Conservation (phyloP, 2,329 filamentous ascomycete genomes). For the Hypoxylon sp. region DNA sequence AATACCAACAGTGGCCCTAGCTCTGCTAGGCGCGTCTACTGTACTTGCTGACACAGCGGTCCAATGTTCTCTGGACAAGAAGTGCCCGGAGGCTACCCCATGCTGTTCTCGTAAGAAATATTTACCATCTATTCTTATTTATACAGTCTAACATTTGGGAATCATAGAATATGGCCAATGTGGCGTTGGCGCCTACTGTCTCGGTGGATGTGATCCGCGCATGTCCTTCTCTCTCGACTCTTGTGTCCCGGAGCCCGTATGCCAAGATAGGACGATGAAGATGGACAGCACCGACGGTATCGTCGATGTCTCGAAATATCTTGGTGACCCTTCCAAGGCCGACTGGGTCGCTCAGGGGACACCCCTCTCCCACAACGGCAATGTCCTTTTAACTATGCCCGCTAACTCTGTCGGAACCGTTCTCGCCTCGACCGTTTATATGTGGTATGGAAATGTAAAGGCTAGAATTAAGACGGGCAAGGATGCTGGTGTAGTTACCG, state of each 20-base stretch:
- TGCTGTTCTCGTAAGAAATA: conserved; percentile 82
- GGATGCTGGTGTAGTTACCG: conserved; percentile 92
- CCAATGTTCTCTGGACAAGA: conserved; percentile 64
- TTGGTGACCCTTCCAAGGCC: conserved; percentile 82
- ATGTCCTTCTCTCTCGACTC: conserved; percentile 87
- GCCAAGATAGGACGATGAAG: conserved; percentile 79
- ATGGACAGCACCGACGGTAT: conserved; percentile 81
- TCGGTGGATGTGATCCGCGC: conserved; percentile 93
- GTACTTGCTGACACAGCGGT: conserved; percentile 56
- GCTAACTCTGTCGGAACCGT: conserved; percentile 88
- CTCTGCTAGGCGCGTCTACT: conserved; percentile 58
- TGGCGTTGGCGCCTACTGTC: conserved; percentile 93
- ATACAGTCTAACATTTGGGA: conserved; percentile 24
- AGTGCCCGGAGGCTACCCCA: conserved; percentile 80
- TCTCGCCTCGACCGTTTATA: conserved; percentile 84
- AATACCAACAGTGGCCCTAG: conserved; percentile 55
- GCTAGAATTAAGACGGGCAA: conserved; percentile 87
- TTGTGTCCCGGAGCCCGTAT: conserved; percentile 87
- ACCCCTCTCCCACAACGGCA: conserved; percentile 76
- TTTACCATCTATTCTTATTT: conserved; percentile 1
- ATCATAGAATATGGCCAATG: conserved; percentile 88
- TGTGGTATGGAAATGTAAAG: conserved; percentile 97
- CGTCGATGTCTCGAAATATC: conserved; percentile 81
- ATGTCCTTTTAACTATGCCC: conserved; percentile 90
- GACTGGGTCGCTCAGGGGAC: conserved; percentile 93